Base-by-base conservation (phyloP, 2,329 filamentous ascomycete genomes). In the Phoma sp. region DNA sequence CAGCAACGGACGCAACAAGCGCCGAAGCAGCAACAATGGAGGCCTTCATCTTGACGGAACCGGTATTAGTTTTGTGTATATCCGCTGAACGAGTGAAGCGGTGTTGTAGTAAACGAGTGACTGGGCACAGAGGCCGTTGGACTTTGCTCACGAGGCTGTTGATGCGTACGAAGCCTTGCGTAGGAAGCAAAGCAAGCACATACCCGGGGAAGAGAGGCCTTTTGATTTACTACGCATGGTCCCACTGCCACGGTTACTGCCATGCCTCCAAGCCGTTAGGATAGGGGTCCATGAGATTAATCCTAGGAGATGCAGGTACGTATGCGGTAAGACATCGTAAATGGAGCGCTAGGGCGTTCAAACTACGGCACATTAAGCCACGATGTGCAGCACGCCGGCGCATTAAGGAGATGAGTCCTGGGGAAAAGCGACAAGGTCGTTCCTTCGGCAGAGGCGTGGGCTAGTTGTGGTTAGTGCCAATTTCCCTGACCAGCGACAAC, bases 11-110 rank as follows among this genome's bases (percentile, higher is more conserved):
- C 50, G 79, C 78, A 65, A 79, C 78, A 60, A 82, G 73, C 42
- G 79, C 80, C 62, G 87, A 85, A 75, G 87, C 84, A 68, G 85
- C 83, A 66, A 90, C 76, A 70, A 89, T 74, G 71, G 82, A 81
- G 71, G 82, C 86, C 88, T 90, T 95, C 90, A 95, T 95, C 37
- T 72, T 79, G 61, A 67, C 54, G 55, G 61, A 66, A 64, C 64
- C 62, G 55, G 48, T 57, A 52, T 61, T 45, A 44, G 54, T 54
- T 54, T 7, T 50, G 58, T 65, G 46, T 47, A 54, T 87, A 90
- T 85, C 89, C 89, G 89, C 89, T 92, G 80, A 93, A 91, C 77
- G 90, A 91, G 86, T 91, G 89, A 90, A 90, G 88, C 88, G 87
- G 62, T 47, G 52, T 59, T 59, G 42, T 47, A 35, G 45, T 55